Evolutionary conservation across 2,329 filamentous ascomycete genomes (phyloP).

Genomic region (Aspergillus texensis): DNA sequence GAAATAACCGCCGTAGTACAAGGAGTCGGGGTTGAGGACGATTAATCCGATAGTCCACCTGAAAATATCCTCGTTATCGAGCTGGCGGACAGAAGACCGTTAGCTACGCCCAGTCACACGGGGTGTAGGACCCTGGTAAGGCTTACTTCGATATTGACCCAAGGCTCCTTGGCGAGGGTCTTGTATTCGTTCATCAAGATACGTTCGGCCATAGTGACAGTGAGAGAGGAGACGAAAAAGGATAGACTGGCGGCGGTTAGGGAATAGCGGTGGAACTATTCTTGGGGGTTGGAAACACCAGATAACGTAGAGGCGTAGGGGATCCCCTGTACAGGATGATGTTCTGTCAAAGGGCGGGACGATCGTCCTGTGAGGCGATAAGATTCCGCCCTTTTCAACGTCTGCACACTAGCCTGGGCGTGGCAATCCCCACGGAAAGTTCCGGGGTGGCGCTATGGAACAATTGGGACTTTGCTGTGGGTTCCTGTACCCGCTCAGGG

Average conservation of each 20-base stretch:
- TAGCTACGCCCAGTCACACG: background rate
- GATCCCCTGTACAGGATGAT: background rate
- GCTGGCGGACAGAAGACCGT: slow-evolving; percentile 47
- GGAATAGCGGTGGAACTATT: background rate
- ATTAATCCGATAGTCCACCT: slow-evolving; percentile 87
- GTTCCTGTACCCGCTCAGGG: slow-evolving; percentile 2
- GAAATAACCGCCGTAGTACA: slow-evolving; percentile 92
- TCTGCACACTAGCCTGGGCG: slow-evolving; percentile 7
- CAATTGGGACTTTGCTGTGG: slow-evolving; percentile 2
- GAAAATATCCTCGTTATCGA: slow-evolving; percentile 81
- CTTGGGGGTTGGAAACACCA: background rate
- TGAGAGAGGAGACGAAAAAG: slow-evolving; percentile 3
- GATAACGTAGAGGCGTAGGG: background rate
- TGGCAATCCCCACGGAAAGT: slow-evolving; percentile 24
- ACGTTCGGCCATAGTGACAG: slow-evolving; percentile 64
- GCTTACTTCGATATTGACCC: slow-evolving; percentile 84
- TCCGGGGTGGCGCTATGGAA: slow-evolving; percentile 21
- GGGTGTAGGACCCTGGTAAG: background rate
- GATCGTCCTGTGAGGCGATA: slow-evolving; percentile 8
- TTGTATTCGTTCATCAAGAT: slow-evolving; percentile 89
- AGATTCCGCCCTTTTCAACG: slow-evolving; percentile 6
- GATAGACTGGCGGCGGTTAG: background rate
- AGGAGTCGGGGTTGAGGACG: slow-evolving; percentile 87
- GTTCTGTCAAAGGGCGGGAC: background rate
- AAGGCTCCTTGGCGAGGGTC: slow-evolving; percentile 82